These are phyloP conservation scores for Vaccinium myrtillus DNA, from an alignment of 148 eudicot species.

Conservation along the genomic window DNA sequence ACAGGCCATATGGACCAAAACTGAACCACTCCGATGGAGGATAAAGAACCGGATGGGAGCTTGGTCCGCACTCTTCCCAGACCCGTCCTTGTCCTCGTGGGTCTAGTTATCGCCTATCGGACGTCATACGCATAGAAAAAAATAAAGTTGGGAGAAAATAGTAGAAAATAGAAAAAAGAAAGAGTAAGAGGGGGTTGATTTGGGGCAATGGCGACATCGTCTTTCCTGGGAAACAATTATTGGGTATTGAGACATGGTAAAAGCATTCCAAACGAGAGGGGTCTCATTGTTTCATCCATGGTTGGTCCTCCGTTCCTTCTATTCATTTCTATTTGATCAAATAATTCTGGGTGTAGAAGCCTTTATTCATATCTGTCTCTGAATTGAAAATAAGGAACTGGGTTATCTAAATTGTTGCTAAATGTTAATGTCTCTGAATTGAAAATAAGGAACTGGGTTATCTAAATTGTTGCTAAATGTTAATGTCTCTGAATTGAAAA, in stretches of 20 bases:
- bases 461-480: neutral
- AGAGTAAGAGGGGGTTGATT: neutral
- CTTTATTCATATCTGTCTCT: neutral
- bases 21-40: too few relatives aligned
- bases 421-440: too few relatives aligned
- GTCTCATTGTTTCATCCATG: constrained; percentile 82
- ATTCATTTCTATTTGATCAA: neutral
- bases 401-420: neutral
- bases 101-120: too few relatives aligned
- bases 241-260: constrained; percentile 94
- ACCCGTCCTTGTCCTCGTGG: too few relatives aligned
- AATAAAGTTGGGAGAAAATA: too few relatives aligned
- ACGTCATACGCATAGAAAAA: too few relatives aligned
- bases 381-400: neutral
- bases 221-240: constrained; percentile 55
- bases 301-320: constrained; percentile 33
- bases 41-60: too few relatives aligned
- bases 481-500: too few relatives aligned
- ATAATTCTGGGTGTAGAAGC: neutral
- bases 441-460: too few relatives aligned
- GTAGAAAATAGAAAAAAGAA: too few relatives aligned
- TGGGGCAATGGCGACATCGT: constrained; percentile 21
- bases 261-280: constrained; percentile 82
- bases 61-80: too few relatives aligned
- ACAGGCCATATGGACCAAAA: too few relatives aligned